phyloP scores from a whole-genome alignment of 1,284 basidiomycete species.

The Ustilago esculenta region DNA sequence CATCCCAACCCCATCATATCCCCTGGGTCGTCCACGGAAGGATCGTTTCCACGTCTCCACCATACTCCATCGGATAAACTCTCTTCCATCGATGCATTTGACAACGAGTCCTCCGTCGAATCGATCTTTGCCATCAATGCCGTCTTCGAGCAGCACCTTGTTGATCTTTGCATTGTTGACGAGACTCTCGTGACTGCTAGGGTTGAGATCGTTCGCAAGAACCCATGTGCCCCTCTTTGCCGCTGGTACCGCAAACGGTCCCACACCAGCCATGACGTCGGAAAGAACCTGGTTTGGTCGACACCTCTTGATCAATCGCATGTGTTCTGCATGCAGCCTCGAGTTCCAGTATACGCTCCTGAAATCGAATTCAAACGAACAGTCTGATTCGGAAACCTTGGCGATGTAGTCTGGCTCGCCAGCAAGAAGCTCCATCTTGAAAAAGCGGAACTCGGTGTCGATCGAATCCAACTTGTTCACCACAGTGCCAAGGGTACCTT shows the following conservation, averaged over 20 bases:
- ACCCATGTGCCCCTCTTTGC: conserved; percentile 82
- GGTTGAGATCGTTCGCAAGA: conserved; percentile 93
- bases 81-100: conserved; percentile 55
- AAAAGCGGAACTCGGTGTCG: conserved; percentile 87
- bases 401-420: conserved; percentile 87
- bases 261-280: conserved; percentile 97
- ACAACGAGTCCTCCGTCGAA: conserved; percentile 36
- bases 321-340: conserved; percentile 88
- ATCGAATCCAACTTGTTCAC: conserved; percentile 95
- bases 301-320: conserved; percentile 80
- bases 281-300: conserved; percentile 76
- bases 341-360: conserved; percentile 98
- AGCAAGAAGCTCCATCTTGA: conserved; percentile 95
- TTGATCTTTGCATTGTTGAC: conserved; percentile 47
- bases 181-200: conserved; percentile 82
- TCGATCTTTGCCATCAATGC: not conserved
- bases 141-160: conserved; percentile 35
- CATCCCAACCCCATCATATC: conserved; percentile 14
- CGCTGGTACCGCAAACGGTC: conserved; percentile 93
- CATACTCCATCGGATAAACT: conserved; percentile 48
- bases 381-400: conserved; percentile 71
- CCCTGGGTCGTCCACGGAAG: conserved; percentile 33
- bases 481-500: conserved; percentile 80
- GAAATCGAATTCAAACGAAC: conserved; percentile 92
- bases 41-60: conserved; percentile 39